A percentile compares a stretch with the other conserved stretches of the same genome.
Evolutionary conservation across 2,329 filamentous ascomycete genomes (phyloP).

Genomic region (Fusarium sp.): DNA sequence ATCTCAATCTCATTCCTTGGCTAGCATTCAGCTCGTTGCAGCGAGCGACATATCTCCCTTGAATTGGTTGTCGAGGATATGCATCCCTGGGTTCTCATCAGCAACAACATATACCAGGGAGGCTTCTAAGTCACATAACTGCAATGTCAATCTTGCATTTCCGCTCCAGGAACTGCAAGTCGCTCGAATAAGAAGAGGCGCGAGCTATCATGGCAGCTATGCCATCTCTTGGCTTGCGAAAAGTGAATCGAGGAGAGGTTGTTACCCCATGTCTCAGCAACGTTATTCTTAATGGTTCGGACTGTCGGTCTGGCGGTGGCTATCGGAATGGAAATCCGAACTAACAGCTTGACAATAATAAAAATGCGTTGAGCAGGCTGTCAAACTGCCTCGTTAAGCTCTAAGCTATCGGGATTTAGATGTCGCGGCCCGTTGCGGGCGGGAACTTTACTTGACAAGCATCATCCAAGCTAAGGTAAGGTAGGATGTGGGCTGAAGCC

Average conservation of each 20-base stretch:
- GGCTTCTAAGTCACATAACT: background rate
- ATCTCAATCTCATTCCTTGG: background rate
- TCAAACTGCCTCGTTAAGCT: background rate
- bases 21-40: too few species aligned
- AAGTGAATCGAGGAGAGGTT: background rate
- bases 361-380: background rate
- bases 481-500: background rate
- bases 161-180: background rate
- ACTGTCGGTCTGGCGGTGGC: background rate
- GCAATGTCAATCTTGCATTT: background rate
- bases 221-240: background rate
- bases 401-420: conserved; percentile 9
- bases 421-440: conserved; percentile 22
- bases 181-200: background rate
- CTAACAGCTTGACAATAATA: conserved; percentile 1
- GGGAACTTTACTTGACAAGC: background rate
- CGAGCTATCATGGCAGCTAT: background rate
- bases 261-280: background rate
- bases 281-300: background rate
- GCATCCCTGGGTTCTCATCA: background rate
- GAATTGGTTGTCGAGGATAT: background rate
- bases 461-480: too few species aligned
- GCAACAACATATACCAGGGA: background rate
- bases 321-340: background rate
- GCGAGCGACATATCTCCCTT: background rate